Evolutionary conservation across 768 basidiomycete species (phyloP).

Genomic region (Rhodocollybia butyracea): DNA sequence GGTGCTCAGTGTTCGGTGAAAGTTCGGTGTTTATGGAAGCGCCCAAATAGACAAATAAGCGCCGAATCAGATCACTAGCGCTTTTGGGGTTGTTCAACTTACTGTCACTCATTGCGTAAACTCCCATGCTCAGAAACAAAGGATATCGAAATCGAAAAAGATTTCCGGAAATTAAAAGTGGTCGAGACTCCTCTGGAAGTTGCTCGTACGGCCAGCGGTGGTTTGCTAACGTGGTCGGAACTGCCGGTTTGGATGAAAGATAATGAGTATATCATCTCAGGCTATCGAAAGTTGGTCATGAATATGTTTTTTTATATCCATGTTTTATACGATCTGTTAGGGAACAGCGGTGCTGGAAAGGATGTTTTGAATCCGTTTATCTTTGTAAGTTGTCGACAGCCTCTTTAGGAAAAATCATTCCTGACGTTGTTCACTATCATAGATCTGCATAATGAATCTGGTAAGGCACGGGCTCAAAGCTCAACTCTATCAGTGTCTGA

Average conservation of each 20-base stretch:
- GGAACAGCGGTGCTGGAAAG: constrained; percentile 57
- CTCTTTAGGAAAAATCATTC: constrained; percentile 12
- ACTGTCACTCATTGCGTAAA: no score
- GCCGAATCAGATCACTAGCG: no score
- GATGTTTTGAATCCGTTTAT: constrained; percentile 61
- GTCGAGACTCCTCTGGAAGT: neutral
- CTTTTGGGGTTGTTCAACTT: no score
- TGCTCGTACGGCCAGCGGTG: neutral
- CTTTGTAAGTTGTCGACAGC: constrained; percentile 47
- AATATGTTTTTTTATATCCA: neutral
- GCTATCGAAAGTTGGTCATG: constrained; percentile 64
- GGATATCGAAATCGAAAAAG: neutral
- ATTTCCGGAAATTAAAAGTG: neutral
- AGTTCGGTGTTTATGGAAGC: no score
- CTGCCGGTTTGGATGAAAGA: constrained; percentile 69
- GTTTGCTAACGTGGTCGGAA: constrained; percentile 40
- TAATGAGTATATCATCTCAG: constrained; percentile 68
- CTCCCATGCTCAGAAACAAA: no score
- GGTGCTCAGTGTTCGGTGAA: no score
- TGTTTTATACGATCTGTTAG: constrained; percentile 26
- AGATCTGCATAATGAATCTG: constrained; percentile 81
- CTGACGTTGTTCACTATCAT: constrained; percentile 10
- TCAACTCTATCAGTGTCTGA: neutral
- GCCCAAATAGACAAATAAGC: no score
- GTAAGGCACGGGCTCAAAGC: constrained; percentile 30